phyloP scores from a whole-genome alignment of 768 basidiomycete species.

The Kwoniella shandongensis region DNA sequence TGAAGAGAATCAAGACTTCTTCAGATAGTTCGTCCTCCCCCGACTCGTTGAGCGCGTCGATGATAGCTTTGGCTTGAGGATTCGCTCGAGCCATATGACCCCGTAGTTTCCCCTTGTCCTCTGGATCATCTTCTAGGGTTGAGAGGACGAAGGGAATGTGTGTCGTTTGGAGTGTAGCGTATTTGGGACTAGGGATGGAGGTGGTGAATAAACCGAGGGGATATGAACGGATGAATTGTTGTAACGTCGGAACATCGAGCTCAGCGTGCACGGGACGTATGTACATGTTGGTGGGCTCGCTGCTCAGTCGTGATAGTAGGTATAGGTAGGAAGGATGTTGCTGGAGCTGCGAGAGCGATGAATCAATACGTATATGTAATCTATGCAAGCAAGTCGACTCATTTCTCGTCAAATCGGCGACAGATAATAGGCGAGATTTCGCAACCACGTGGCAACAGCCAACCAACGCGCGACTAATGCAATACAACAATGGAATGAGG shows the following conservation, averaged over 20 bases:
- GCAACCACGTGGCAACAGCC: too few species aligned
- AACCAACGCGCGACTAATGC: too few species aligned
- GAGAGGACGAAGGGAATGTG: slow-evolving; percentile 55
- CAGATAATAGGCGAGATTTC: too few species aligned
- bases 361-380: too few species aligned
- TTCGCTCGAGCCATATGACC: slow-evolving; percentile 52
- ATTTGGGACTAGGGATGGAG: slow-evolving; percentile 41
- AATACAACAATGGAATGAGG: too few species aligned
- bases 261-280: slow-evolving; percentile 55
- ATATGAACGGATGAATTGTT: slow-evolving; percentile 51
- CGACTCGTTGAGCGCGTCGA: slow-evolving; percentile 16
- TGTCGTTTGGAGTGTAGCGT: slow-evolving; percentile 49
- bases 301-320: too few species aligned
- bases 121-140: slow-evolving; percentile 7
- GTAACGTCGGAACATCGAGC: slow-evolving; percentile 49
- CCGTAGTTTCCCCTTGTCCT: slow-evolving; percentile 29
- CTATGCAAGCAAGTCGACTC: too few species aligned
- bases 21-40: slow-evolving; percentile 22
- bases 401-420: too few species aligned
- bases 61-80: slow-evolving; percentile 47
- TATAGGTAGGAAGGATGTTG: too few species aligned
- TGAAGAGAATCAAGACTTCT: slow-evolving; percentile 51
- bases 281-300: slow-evolving; percentile 53
- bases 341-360: too few species aligned
- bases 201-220: slow-evolving; percentile 56